Base-by-base conservation (phyloP, 2,329 filamentous ascomycete genomes). In the Nemania abortiva region DNA sequence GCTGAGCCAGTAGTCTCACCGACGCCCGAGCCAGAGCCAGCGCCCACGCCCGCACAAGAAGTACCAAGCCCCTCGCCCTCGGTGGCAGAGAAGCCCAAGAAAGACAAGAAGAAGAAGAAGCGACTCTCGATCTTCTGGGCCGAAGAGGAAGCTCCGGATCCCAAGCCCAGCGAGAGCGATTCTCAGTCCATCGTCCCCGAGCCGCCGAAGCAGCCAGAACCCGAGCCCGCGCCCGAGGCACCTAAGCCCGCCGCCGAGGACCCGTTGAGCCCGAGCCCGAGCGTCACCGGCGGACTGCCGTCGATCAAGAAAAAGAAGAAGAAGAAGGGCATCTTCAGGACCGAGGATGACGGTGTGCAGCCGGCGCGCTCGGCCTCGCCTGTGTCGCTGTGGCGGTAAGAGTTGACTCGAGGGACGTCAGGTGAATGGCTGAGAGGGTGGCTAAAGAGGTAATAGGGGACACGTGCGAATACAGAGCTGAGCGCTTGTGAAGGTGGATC, bases 81-180 rank as follows among this genome's bases (percentile, higher is more conserved):
- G n/a, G n/a, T n/a, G 22, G n/a, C 54, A 15, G 47, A 27, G 20
- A 56, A 55, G 55, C 6, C 31, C 3, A 37, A 9, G 11, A 65
- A 29, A 4, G 42, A 47, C 27, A n/a, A n/a, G n/a, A 54, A 47
- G 45, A 59, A 59, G 54, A 63, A 65, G 55, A 59, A 58, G 52
- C 37, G 39, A n/a, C 20, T 68, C 6, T 68, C 61, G 13, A 11
- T 68, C n/a, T 68, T 68, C 52, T 42, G 61, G 10, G 6, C 50
- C 2, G 55, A 29, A 18, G 55, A 45, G 1, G 42, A 42, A 3
- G 15, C 9, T n/a, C 22, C 39, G 0, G 52, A 56, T 3, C 53
- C 60, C 22, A 53, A 53, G 22, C n/a, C n/a, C n/a, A 15, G 18
- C 22, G 50, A 53, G 13, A 53, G 3, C 50, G 45, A 22, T n/a